These are phyloP conservation scores for Ogataea populi-albae DNA, from an alignment of 805 yeast species.

Conservation along the genomic window DNA sequence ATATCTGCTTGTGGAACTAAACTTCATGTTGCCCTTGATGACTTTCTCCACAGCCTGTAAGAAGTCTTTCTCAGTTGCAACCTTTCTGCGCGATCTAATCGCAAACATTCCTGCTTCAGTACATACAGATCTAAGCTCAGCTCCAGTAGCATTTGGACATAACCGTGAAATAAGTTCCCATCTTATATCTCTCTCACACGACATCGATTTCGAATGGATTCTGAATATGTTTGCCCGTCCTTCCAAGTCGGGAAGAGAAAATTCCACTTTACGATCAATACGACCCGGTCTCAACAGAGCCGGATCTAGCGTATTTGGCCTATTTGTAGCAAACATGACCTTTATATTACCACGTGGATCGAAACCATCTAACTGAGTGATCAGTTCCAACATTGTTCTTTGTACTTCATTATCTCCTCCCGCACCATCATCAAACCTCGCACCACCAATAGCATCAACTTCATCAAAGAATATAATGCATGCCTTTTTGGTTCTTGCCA, in stretches of 20 bases:
- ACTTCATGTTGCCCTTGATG: slow-evolving; percentile 96
- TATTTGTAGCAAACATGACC: slow-evolving; percentile 98
- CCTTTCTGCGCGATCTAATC: slow-evolving; percentile 95
- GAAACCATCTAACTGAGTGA: slow-evolving; percentile 96
- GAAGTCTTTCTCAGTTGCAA: slow-evolving; percentile 97
- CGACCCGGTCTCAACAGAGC: slow-evolving; percentile 98
- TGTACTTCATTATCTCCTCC: slow-evolving; percentile 99
- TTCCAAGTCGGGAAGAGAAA: slow-evolving; percentile 92
- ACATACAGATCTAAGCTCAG: slow-evolving; percentile 96
- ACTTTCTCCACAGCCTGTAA: slow-evolving; percentile 97
- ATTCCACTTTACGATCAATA: slow-evolving; percentile 97
- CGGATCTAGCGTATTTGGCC: slow-evolving; percentile 97
- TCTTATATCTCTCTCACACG: slow-evolving; percentile 94
- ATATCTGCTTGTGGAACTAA: slow-evolving; percentile 94
- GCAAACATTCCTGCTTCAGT: slow-evolving; percentile 99
- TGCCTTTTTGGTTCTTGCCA: slow-evolving; percentile 98
- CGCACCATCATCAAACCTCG: slow-evolving; percentile 99
- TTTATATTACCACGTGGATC: slow-evolving; percentile 98
- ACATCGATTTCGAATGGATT: slow-evolving; percentile 96
- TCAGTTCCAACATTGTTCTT: slow-evolving; percentile 97
- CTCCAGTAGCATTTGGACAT: slow-evolving; percentile 98
- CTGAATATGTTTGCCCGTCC: slow-evolving; percentile 98
- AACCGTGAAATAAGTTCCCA: slow-evolving; percentile 98
- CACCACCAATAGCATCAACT: slow-evolving; percentile 99
- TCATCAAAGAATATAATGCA: slow-evolving; percentile 98